phyloP scores from a whole-genome alignment of 345 rosid genomes.

The Capsella bursapastoris region DNA sequence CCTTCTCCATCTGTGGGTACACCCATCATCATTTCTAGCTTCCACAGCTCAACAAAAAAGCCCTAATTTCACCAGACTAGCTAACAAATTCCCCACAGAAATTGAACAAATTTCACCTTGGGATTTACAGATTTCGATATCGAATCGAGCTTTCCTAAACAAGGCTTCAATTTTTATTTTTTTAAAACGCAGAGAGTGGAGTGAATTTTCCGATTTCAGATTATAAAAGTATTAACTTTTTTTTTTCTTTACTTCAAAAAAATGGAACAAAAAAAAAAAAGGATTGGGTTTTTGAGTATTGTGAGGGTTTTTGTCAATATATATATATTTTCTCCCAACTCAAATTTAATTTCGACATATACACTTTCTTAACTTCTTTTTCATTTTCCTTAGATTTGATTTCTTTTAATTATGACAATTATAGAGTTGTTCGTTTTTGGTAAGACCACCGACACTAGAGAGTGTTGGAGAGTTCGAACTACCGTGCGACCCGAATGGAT shows the following conservation, averaged over 20 bases:
- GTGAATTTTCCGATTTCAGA: constrained; percentile 34
- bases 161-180: not conserved
- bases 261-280: not conserved
- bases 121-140: constrained; percentile 10
- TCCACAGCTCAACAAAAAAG: constrained; percentile 30
- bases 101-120: not conserved
- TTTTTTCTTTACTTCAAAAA: not conserved
- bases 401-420: not conserved
- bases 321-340: not conserved
- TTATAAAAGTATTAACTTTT: not conserved
- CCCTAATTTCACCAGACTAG: constrained; percentile 34
- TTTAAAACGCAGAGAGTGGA: constrained; percentile 28
- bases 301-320: not conserved
- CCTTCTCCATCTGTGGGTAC: constrained; percentile 40
- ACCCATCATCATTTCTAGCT: constrained; percentile 35
- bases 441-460: constrained; percentile 40
- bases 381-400: not conserved
- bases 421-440: constrained; percentile 35
- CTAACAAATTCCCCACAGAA: not conserved
- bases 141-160: constrained; percentile 26
- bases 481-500: constrained; percentile 29
- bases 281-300: constrained; percentile 9
- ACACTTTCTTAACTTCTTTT: constrained; percentile 1
- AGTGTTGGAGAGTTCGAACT: constrained; percentile 33
- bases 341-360: not conserved